Percentiles rank a stretch among this genome's conserved stretches.
phyloP scores from a whole-genome alignment of 2,329 filamentous ascomycete species.

The Alternaria hordeiaustralica region DNA sequence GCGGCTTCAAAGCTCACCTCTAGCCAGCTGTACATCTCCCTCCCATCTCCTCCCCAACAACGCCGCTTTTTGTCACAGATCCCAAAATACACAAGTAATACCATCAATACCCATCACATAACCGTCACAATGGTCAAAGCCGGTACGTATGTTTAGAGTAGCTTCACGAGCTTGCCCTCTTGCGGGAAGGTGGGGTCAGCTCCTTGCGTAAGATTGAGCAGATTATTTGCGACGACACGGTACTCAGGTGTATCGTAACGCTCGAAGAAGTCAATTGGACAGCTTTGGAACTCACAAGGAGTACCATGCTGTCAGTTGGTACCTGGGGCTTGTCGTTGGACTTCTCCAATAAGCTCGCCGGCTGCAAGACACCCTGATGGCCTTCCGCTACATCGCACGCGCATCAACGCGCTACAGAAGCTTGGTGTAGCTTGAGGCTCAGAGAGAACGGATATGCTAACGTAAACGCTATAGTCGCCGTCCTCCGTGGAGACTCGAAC shows the following conservation, averaged over 20 bases:
- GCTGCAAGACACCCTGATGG: slow-evolving; percentile 39
- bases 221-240: slow-evolving; percentile 51
- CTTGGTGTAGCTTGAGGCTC: not conserved
- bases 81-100: slow-evolving; percentile 16
- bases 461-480: slow-evolving; percentile 70
- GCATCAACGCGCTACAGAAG: not conserved
- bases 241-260: slow-evolving; percentile 13
- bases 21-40: slow-evolving; percentile 1
- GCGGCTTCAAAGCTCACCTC: slow-evolving; percentile 30
- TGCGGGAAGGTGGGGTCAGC: slow-evolving; percentile 48
- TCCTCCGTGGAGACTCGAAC: slow-evolving; percentile 97
- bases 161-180: slow-evolving; percentile 24
- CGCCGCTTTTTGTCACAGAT: slow-evolving; percentile 14
- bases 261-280: slow-evolving; percentile 28
- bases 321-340: slow-evolving; percentile 10
- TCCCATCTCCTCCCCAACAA: slow-evolving; percentile 9
- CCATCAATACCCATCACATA: slow-evolving; percentile 30
- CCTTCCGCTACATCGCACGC: not conserved
- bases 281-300: slow-evolving; percentile 15
- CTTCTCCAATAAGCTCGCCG: slow-evolving; percentile 33
- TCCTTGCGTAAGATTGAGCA: slow-evolving; percentile 64
- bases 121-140: slow-evolving; percentile 97
- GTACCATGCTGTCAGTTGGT: slow-evolving; percentile 32
- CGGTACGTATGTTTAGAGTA: slow-evolving; percentile 66
- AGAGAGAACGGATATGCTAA: slow-evolving; percentile 9